Evolutionary conservation across 768 basidiomycete genomes (phyloP).

Genomic region (Lentinula lateritia): DNA sequence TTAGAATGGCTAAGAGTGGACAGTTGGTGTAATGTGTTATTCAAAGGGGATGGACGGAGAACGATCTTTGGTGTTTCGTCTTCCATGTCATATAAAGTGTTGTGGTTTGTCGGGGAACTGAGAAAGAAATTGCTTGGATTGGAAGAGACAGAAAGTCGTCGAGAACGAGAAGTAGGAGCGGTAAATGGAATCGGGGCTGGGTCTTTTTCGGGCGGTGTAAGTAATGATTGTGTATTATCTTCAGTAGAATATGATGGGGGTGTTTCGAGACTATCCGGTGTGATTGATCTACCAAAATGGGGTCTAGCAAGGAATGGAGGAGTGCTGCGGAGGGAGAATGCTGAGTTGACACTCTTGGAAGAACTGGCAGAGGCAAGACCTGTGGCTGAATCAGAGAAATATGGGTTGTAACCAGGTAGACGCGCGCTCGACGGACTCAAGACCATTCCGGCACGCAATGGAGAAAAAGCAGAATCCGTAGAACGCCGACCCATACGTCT

Average conservation of each 20-base stretch:
- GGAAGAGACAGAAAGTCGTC: constrained; percentile 15
- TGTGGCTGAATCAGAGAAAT: constrained; percentile 10
- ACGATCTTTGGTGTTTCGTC: constrained; percentile 52
- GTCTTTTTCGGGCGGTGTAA: constrained; percentile 5
- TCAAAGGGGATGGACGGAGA: constrained; percentile 58
- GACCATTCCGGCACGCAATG: background rate
- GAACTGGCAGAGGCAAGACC: constrained; percentile 12
- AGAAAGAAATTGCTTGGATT: background rate
- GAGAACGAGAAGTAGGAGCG: constrained; percentile 22
- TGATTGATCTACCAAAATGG: constrained; percentile 29
- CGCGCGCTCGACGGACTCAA: background rate
- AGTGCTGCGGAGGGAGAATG: constrained; percentile 16
- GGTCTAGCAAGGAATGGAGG: constrained; percentile 18
- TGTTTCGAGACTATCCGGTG: constrained; percentile 48
- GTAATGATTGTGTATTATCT: constrained; percentile 31
- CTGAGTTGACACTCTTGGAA: constrained; percentile 15
- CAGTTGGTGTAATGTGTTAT: constrained; percentile 78
- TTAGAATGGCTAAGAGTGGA: constrained; percentile 84
- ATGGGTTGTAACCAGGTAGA: constrained; percentile 4
- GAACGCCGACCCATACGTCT: background rate
- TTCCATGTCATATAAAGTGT: constrained; percentile 11
- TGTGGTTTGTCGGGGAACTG: constrained; percentile 14
- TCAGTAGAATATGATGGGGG: constrained; percentile 45
- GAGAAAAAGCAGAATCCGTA: background rate
- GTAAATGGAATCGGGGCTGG: constrained; percentile 37